Evolutionary conservation across 2,329 filamentous ascomycete species (phyloP).

Genomic region (Stemphylium beticola): DNA sequence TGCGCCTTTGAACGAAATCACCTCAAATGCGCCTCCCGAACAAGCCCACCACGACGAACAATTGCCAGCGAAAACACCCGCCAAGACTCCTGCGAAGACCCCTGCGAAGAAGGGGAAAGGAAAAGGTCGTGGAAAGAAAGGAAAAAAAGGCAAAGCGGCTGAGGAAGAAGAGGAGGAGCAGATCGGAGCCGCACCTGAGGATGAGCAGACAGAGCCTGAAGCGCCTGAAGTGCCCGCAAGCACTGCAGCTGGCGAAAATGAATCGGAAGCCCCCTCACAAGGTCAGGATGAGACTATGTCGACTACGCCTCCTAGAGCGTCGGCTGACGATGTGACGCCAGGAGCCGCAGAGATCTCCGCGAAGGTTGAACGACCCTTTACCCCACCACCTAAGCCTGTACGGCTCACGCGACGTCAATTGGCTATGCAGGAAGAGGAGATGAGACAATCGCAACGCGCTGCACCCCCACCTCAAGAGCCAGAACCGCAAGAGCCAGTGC

Average conservation of each 20-base stretch:
- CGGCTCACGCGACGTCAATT: slow-evolving; percentile 46
- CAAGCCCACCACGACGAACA: slow-evolving; percentile 24
- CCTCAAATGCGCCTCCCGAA: slow-evolving; percentile 40
- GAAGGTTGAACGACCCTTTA: slow-evolving; percentile 30
- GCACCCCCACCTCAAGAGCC: slow-evolving; percentile 13
- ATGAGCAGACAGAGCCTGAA: slow-evolving; percentile 28
- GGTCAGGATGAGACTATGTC: slow-evolving; percentile 22
- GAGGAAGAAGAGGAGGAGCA: slow-evolving; percentile 30
- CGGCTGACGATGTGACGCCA: slow-evolving; percentile 26
- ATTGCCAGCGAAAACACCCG: slow-evolving; percentile 31
- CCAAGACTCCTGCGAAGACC: slow-evolving; percentile 45
- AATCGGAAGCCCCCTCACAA: slow-evolving; percentile 16
- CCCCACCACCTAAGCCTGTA: slow-evolving; percentile 35
- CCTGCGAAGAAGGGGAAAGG: slow-evolving; percentile 36
- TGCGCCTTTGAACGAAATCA: slow-evolving; percentile 50
- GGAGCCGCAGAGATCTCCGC: slow-evolving; percentile 27
- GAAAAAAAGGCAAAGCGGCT: slow-evolving; percentile 27
- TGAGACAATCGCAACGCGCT: slow-evolving; percentile 30
- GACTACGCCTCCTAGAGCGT: not conserved
- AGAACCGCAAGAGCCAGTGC: slow-evolving; percentile 13
- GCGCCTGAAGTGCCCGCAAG: slow-evolving; percentile 26
- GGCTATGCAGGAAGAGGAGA: slow-evolving; percentile 42
- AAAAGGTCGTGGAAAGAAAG: slow-evolving; percentile 36
- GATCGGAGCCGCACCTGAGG: slow-evolving; percentile 22
- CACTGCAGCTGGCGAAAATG: slow-evolving; percentile 31